A percentile compares a stretch with the other conserved stretches of the same genome.
Conservation (phyloP, 2,329 filamentous ascomycete species). For the Clarireedia sp. region DNA sequence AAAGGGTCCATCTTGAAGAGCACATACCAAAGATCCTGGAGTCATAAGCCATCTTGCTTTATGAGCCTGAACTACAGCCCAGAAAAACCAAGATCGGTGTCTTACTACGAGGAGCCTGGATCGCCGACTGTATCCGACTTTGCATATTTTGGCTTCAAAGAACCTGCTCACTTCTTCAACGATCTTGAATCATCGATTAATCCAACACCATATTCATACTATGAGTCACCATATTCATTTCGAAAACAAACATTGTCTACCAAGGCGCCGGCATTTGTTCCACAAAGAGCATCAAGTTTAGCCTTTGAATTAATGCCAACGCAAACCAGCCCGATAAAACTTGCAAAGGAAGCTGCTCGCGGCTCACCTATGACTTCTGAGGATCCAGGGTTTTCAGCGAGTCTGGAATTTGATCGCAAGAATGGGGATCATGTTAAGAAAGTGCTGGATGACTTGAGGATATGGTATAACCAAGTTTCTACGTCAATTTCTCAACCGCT, state of each 20-base stretch:
- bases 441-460: constrained; percentile 5
- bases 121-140: neutral
- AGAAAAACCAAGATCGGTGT: neutral
- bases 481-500: constrained; percentile 2
- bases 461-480: constrained; percentile 5
- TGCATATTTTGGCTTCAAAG: neutral
- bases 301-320: neutral
- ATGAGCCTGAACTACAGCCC: neutral
- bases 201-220: neutral
- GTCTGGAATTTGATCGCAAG: neutral
- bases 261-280: neutral
- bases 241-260: neutral
- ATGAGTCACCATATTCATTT: neutral
- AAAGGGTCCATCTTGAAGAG: constrained; percentile 1
- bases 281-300: constrained; percentile 3
- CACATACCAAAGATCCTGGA: constrained; percentile 1
- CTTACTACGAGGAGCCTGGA: neutral
- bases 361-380: neutral
- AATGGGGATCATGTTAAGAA: constrained; percentile 7
- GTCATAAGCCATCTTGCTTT: constrained; percentile 1
- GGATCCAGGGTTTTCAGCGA: neutral
- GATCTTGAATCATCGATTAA: neutral
- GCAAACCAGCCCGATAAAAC: neutral
- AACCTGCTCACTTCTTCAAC: neutral
- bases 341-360: no score